These are phyloP conservation scores for Pseudognaphalium luteoalbum DNA, from an alignment of 129 eudicot species.

Conservation along the genomic window DNA sequence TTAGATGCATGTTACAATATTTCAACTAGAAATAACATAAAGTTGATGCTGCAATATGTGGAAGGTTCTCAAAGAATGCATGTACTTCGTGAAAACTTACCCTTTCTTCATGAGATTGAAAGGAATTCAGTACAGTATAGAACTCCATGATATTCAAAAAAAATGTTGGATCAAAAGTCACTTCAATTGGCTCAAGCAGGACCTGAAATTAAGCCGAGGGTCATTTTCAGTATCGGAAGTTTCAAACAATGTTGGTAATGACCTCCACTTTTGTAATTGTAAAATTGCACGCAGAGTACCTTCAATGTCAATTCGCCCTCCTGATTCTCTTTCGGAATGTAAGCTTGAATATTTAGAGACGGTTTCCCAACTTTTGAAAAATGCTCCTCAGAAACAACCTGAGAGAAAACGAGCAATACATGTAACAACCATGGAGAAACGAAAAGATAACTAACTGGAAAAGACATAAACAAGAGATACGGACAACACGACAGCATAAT, in stretches of 20 bases:
- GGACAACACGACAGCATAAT: neutral
- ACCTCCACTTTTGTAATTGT: constrained; percentile 9
- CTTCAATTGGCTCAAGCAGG: constrained; percentile 63
- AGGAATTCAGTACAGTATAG: constrained; percentile 40
- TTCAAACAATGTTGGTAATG: constrained; percentile 19
- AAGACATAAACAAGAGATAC: neutral
- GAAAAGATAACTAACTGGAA: neutral
- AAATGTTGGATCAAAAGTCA: constrained; percentile 56
- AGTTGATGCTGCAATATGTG: neutral
- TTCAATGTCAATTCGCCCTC: constrained; percentile 46
- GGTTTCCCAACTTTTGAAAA: constrained; percentile 39
- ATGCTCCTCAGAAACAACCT: constrained; percentile 42
- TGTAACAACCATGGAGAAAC: constrained; percentile 19
- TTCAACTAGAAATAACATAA: constrained; percentile 4
- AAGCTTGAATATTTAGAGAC: constrained; percentile 53
- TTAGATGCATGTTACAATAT: neutral
- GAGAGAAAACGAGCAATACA: constrained; percentile 22
- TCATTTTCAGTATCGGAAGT: constrained; percentile 22
- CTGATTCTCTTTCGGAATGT: constrained; percentile 45
- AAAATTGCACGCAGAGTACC: constrained; percentile 38
- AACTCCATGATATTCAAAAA: constrained; percentile 51
- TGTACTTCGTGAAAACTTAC: constrained; percentile 36
- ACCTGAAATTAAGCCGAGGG: constrained; percentile 50
- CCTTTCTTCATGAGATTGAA: constrained; percentile 59
- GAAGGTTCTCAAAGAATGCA: constrained; percentile 22